Evolutionary conservation across 805 yeast species (phyloP).

Genomic region (Lipomyces sp.): DNA sequence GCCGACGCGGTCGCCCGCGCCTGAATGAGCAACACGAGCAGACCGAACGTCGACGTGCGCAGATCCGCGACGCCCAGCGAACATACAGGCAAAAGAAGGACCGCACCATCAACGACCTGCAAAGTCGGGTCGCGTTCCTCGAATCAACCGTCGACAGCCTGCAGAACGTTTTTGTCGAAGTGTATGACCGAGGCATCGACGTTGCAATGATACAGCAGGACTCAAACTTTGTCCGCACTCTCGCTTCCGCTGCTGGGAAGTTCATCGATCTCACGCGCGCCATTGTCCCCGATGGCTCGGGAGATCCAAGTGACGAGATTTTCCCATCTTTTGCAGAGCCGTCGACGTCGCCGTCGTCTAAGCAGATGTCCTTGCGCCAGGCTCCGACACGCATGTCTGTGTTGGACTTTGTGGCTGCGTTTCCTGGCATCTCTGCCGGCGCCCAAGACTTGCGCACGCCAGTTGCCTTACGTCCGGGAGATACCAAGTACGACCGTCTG

Average conservation of each 20-base stretch:
- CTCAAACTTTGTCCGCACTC: background rate
- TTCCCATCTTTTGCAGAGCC: too few species aligned
- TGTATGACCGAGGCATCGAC: slow-evolving; percentile 9
- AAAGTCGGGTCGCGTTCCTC: slow-evolving; percentile 4
- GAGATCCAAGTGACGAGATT: background rate
- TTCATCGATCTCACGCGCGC: slow-evolving; percentile 4
- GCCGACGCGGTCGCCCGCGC: background rate
- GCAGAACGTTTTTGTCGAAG: slow-evolving; percentile 9
- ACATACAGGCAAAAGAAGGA: slow-evolving; percentile 19
- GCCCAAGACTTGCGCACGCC: background rate
- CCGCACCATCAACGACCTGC: slow-evolving; percentile 7
- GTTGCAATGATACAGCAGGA: background rate
- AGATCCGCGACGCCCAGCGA: slow-evolving; percentile 19
- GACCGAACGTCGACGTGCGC: slow-evolving; percentile 14
- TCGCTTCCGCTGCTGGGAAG: slow-evolving; percentile 7
- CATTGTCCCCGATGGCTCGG: background rate
- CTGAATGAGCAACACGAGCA: background rate
- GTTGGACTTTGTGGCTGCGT: background rate
- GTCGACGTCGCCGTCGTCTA: background rate
- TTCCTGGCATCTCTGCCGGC: background rate
- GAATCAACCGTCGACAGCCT: slow-evolving; percentile 8
- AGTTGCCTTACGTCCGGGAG: background rate
- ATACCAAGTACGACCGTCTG: slow-evolving; percentile 2
- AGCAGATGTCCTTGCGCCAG: too few species aligned
- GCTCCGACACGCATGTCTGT: too few species aligned